phyloP scores from a whole-genome alignment of 2,329 filamentous ascomycete species.

The Scorias spongiosa region DNA sequence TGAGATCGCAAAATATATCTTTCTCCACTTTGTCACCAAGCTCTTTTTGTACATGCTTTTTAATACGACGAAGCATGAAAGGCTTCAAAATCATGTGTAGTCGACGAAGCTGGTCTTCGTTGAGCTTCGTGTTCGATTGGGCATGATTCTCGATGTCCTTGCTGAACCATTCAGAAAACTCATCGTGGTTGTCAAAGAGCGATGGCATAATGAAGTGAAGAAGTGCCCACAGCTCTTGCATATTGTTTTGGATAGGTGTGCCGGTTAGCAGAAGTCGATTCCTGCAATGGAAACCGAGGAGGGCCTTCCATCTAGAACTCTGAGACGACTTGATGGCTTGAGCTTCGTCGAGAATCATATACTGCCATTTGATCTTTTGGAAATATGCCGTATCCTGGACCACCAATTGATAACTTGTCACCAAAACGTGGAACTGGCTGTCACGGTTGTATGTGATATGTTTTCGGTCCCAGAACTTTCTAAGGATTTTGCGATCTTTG shows the following conservation, averaged over 20 bases:
- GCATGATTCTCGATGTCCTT: conserved; percentile 97
- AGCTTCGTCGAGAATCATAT: conserved; percentile 98
- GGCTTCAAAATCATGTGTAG: conserved; percentile 98
- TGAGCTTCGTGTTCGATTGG: conserved; percentile 97
- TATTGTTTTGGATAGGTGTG: conserved; percentile 98
- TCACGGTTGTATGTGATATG: conserved; percentile 90
- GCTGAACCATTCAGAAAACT: conserved; percentile 88
- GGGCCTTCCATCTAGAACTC: conserved; percentile 91
- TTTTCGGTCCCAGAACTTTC: conserved; percentile 98
- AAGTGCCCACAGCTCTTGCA: conserved; percentile 96
- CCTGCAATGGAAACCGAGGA: conserved; percentile 86
- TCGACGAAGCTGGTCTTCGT: conserved; percentile 92
- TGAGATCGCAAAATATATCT: conserved; percentile 92
- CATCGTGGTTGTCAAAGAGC: conserved; percentile 84
- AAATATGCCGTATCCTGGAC: conserved; percentile 95
- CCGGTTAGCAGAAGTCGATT: conserved; percentile 88
- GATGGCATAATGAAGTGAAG: conserved; percentile 99
- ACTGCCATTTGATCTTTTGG: conserved; percentile 98
- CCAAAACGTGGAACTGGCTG: conserved; percentile 84
- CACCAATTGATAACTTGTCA: conserved; percentile 94
- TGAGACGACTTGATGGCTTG: conserved; percentile 97
- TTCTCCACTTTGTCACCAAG: conserved; percentile 96
- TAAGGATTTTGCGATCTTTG: conserved; percentile 83
- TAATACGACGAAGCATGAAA: conserved; percentile 98
- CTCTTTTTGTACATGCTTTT: conserved; percentile 99